phyloP scores from a whole-genome alignment of 352 stramenopile genomes.

The Aphanomyces invadans region DNA sequence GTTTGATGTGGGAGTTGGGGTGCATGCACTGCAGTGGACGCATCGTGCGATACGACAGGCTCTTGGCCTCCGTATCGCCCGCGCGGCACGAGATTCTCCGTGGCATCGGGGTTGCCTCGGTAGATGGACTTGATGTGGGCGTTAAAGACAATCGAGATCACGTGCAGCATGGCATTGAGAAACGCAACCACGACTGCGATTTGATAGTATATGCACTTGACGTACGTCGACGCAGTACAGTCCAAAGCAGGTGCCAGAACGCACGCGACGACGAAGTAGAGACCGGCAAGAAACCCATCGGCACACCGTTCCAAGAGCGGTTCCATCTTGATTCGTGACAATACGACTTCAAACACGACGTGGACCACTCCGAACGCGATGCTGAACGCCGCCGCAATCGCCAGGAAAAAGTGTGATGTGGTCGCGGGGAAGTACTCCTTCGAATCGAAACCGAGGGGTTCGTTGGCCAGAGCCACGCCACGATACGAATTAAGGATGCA shows the following conservation, averaged over 20 bases:
- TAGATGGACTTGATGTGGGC: conserved; percentile 4
- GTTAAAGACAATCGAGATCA: conserved; percentile 6
- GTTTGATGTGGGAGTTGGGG: neutral
- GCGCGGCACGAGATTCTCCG: conserved; percentile 20
- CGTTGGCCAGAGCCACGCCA: neutral
- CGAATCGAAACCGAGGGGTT: neutral
- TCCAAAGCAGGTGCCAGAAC: conserved; percentile 13
- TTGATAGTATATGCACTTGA: conserved; percentile 17
- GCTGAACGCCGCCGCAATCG: conserved; percentile 9
- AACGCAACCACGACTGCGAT: conserved; percentile 16
- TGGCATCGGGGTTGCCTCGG: conserved; percentile 4
- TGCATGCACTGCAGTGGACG: neutral
- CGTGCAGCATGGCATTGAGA: conserved; percentile 4
- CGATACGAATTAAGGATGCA: conserved; percentile 7
- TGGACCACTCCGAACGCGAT: conserved; percentile 5
- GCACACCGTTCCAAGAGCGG: conserved; percentile 13
- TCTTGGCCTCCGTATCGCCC: neutral
- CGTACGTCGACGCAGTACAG: conserved; percentile 1
- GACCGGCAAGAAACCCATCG: neutral
- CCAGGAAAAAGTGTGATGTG: conserved; percentile 18
- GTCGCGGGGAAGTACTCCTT: conserved; percentile 6
- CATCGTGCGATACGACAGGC: no score
- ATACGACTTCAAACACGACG: conserved; percentile 3
- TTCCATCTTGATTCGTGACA: neutral
- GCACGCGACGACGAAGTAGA: conserved; percentile 10